Conservation (phyloP, 2,329 filamentous ascomycete species). For the Metarhizium humberi region DNA sequence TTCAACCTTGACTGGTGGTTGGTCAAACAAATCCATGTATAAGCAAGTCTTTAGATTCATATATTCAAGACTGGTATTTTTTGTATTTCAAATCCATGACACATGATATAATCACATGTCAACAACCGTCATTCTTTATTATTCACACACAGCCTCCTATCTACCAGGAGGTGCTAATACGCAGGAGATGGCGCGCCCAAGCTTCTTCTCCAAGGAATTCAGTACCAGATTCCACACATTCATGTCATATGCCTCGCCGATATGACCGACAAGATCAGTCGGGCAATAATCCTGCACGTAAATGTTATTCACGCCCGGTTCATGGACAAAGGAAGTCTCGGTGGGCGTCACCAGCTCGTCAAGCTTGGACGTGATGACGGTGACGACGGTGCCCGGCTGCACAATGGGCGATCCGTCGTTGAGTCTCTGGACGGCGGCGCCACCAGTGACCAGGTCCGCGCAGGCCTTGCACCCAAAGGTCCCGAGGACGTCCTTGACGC, state of each 20-base stretch:
- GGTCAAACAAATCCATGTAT: too few relatives aligned
- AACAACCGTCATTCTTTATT: not conserved
- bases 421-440: slow-evolving; percentile 5
- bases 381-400: slow-evolving; percentile 8
- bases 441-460: slow-evolving; percentile 5
- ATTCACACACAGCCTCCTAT: slow-evolving; percentile 2
- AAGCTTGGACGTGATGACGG: slow-evolving; percentile 6
- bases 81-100: too few relatives aligned
- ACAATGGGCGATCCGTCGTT: slow-evolving; percentile 10
- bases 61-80: too few relatives aligned
- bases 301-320: slow-evolving; percentile 9
- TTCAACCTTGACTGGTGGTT: slow-evolving; percentile 2
- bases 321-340: slow-evolving; percentile 9
- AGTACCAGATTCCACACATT: slow-evolving; percentile 11
- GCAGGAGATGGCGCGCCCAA: slow-evolving; percentile 6
- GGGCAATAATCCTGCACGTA: slow-evolving; percentile 11
- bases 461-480: slow-evolving; percentile 8
- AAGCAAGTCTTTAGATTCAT: too few relatives aligned
- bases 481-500: slow-evolving; percentile 1
- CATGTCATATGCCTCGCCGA: slow-evolving; percentile 6
- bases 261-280: slow-evolving; percentile 7
- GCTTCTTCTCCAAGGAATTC: slow-evolving; percentile 9
- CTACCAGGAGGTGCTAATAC: not conserved
- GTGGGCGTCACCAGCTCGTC: slow-evolving; percentile 9
- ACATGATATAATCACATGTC: not conserved